Conservation (phyloP, 2,329 filamentous ascomycete genomes). For the Microascus cirrosus region DNA sequence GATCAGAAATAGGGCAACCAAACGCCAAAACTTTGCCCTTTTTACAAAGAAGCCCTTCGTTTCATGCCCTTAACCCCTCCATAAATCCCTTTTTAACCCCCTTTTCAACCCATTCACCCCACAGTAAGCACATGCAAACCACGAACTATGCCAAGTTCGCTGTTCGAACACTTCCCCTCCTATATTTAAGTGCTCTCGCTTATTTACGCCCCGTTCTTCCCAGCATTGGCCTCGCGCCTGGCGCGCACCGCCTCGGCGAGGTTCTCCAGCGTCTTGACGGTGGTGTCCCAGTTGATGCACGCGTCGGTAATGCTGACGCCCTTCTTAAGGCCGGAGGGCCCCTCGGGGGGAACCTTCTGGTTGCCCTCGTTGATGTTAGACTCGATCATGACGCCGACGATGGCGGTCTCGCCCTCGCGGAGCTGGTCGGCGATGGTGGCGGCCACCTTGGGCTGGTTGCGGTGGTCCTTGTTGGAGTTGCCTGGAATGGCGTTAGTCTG, state of each 20-base stretch:
- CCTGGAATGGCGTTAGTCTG: slow-evolving; percentile 20
- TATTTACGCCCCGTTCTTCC: slow-evolving; percentile 12
- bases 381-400: slow-evolving; percentile 99
- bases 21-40: not conserved
- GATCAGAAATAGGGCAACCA: not conserved
- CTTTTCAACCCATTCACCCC: not conserved
- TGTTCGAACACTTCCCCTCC: not conserved
- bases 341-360: slow-evolving; percentile 86
- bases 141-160: not conserved
- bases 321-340: slow-evolving; percentile 75
- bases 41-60: not conserved
- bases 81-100: not conserved
- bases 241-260: slow-evolving; percentile 74
- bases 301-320: slow-evolving; percentile 96
- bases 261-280: slow-evolving; percentile 70
- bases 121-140: not conserved
- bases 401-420: slow-evolving; percentile 66
- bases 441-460: slow-evolving; percentile 92
- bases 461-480: slow-evolving; percentile 92
- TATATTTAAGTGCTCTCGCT: not conserved
- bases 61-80: not conserved
- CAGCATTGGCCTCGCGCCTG: slow-evolving; percentile 47
- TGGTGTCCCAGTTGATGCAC: slow-evolving; percentile 88
- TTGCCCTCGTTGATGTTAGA: slow-evolving; percentile 90
- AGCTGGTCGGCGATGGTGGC: slow-evolving; percentile 75